Conservation (phyloP, 2,329 filamentous ascomycete species). For the Blastomyces silverae region DNA sequence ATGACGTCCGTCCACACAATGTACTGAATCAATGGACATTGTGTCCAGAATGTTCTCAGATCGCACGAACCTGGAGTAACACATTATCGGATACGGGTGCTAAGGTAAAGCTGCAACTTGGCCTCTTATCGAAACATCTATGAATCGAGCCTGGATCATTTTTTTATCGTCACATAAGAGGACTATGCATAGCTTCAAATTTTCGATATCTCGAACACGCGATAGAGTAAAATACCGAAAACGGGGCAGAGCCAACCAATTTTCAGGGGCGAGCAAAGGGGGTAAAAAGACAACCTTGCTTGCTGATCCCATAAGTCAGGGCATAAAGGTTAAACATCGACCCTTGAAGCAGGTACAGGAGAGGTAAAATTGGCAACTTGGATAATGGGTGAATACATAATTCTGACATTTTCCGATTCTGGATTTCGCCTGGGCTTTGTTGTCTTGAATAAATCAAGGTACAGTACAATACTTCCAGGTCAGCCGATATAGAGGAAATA, state of each 20-base stretch:
- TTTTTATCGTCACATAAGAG: background rate
- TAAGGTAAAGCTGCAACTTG: background rate
- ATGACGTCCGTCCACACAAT: constrained; percentile 3
- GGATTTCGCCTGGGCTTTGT: background rate
- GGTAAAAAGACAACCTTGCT: background rate
- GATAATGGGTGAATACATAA: background rate
- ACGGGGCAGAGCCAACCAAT: background rate
- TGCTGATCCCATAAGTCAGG: background rate
- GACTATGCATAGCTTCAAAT: background rate
- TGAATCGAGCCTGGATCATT: background rate
- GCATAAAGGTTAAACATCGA: background rate
- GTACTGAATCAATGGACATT: background rate
- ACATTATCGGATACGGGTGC: background rate
- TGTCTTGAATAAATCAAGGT: background rate
- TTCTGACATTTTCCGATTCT: background rate
- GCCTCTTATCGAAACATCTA: background rate
- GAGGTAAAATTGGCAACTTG: background rate
- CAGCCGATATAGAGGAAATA: background rate
- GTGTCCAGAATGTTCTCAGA: background rate
- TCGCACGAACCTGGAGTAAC: background rate
- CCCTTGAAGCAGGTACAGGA: background rate
- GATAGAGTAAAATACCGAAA: background rate
- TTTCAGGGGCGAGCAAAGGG: background rate
- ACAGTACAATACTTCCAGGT: background rate
- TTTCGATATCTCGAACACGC: background rate